Conservation (phyloP, 495 filamentous ascomycete species). For the Hypomontagnella monticulosa region DNA sequence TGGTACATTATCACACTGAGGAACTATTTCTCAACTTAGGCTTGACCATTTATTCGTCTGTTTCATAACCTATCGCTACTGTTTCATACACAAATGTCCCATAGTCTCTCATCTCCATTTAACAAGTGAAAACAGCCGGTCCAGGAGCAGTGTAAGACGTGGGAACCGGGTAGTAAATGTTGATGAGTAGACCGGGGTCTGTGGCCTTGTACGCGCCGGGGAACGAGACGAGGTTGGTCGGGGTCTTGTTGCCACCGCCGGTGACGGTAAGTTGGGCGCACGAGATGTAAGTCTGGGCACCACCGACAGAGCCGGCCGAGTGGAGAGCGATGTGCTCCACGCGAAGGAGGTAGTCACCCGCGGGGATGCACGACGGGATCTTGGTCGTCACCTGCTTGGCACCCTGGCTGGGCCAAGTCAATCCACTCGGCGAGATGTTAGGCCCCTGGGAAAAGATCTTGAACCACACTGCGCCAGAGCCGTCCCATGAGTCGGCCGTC, state of each 20-base stretch:
- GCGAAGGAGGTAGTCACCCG: slow-evolving; percentile 67
- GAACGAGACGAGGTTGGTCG: slow-evolving; percentile 45
- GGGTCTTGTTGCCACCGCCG: slow-evolving; percentile 46
- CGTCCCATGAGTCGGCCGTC: slow-evolving; percentile 57
- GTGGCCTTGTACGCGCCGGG: slow-evolving; percentile 48
- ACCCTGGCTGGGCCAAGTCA: slow-evolving; percentile 53
- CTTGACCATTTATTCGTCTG: not conserved
- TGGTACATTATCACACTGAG: too few species aligned
- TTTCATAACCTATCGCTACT: not conserved
- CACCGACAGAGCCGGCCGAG: slow-evolving; percentile 51
- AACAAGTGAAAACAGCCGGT: slow-evolving; percentile 59
- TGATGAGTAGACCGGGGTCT: slow-evolving; percentile 49
- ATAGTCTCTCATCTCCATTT: slow-evolving; percentile 3
- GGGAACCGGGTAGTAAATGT: slow-evolving; percentile 52
- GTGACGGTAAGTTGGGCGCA: slow-evolving; percentile 50
- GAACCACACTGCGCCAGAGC: slow-evolving; percentile 56
- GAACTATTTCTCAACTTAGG: too few species aligned
- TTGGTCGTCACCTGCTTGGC: slow-evolving; percentile 51
- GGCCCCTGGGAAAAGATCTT: slow-evolving; percentile 59
- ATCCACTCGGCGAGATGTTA: slow-evolving; percentile 43
- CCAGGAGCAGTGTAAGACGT: slow-evolving; percentile 53
- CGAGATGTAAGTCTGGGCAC: slow-evolving; percentile 61
- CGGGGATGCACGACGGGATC: slow-evolving; percentile 58
- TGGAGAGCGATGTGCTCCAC: slow-evolving; percentile 68
- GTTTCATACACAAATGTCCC: not conserved